Base-by-base conservation (phyloP, 192 early-diverging fungal genomes). In the Gigaspora rosea region DNA sequence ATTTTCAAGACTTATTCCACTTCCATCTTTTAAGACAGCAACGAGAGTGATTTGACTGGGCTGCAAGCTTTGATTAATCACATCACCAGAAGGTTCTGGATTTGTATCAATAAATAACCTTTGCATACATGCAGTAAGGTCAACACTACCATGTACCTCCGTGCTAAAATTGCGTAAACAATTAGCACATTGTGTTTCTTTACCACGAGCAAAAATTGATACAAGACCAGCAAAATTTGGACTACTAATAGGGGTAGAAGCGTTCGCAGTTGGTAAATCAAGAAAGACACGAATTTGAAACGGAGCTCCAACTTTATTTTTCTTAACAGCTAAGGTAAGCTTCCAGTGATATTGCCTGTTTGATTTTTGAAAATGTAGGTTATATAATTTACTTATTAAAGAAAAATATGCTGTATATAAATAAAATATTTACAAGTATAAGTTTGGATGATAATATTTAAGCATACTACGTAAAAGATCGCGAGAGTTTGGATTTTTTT, bases 251-350 rank as follows among this genome's bases (percentile, higher is more conserved):
- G 49, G 68, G 9, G 68, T 71, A 0, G 51, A 71, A 51, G 68
- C 68, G 10, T 33, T 2, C 12, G 49, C 49, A 11, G 20, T 33
- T 54, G 48, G 20, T 20, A 52, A 52, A 27, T 70, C 68, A 52
- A 71, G 22, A n/a, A 71, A 71, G 9, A 52, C 68, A 18, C 68
- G 68, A 52, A 71, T 71, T 71, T 71, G 50, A 11, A 71, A 71
- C 27, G 49, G 22, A 10, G 68, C 20, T 9, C 50, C 50, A 51
- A 71, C 8, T 11, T 52, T 51, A 33, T 35, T 52, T 52, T 71
- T 71, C 49, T 51, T 48, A 4, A 71, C 68, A 20, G 18, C 20
- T 51, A 54, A 71, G 49, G 48, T 52, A 7, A 71, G 50, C 51
- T 71, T 52, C 50, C 67, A 69, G 48, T 69, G 67, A 49, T 69